These are phyloP conservation scores for Sordaria brevicollis DNA, from an alignment of 495 filamentous ascomycete genomes.

Conservation along the genomic window DNA sequence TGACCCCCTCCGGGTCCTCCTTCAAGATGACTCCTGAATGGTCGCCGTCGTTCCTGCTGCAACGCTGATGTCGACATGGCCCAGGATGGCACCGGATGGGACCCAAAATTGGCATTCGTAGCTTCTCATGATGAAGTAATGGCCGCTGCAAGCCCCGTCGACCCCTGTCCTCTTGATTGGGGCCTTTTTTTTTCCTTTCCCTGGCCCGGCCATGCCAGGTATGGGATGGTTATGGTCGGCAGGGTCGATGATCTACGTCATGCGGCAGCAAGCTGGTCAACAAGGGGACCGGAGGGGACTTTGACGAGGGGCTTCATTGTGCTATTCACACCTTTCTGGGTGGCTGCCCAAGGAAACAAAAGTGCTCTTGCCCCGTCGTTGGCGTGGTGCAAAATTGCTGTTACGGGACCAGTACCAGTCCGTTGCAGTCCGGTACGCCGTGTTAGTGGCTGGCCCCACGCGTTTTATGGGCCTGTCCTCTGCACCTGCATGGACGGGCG, in stretches of 20 bases:
- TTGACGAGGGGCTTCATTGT: neutral
- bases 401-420: neutral
- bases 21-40: neutral
- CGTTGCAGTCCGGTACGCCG: neutral
- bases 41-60: neutral
- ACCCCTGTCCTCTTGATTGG: neutral
- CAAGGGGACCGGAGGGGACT: neutral
- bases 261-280: neutral
- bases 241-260: constrained; percentile 3
- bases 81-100: neutral
- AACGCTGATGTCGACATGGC: neutral
- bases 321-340: neutral
- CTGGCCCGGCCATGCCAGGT: neutral
- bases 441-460: neutral
- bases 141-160: neutral
- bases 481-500: neutral
- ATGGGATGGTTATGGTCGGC: neutral
- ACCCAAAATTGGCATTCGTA: neutral
- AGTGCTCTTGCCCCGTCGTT: neutral
- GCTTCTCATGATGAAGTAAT: neutral
- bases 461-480: neutral
- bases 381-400: neutral
- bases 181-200: neutral
- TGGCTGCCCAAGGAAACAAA: neutral
- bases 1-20: neutral